Base-by-base conservation (phyloP, 2,329 filamentous ascomycete species). In the Neoarthrinium moseri region DNA sequence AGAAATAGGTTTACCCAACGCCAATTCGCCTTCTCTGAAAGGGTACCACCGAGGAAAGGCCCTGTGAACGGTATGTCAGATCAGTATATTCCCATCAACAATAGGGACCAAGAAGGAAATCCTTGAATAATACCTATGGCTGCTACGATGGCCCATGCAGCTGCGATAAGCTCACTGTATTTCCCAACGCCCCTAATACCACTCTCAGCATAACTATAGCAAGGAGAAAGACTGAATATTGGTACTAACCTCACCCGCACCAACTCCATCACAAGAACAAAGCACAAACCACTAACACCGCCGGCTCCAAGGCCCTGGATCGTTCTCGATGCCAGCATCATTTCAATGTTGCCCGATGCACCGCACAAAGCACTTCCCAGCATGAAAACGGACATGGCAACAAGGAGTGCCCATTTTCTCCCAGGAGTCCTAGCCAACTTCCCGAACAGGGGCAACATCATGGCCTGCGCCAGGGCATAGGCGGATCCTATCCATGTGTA, bases 401-500 rank as follows among this genome's bases (percentile, higher is more conserved):
- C n/a, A 10, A 43, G 27, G n/a, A 43, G 21, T 4, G 39, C 20
- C 29, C 29, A 43, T 23, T 43, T 43, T 20, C 27, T 30, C 11
- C 29, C 27, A 15, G 29, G 29, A 20, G 39, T 24, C 8, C 17
- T 20, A 7, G 22, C 39, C 5, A 43, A 24, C 17, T 43, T 26
- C 3, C 39, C 29, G n/a, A 43, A 43, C 12, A 43, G 27, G 7
- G 39, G 39, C 27, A 43, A 20, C 12, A 24, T 29, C 39, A 43
- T 43, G n/a, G 39, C 39, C 18, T 43, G 39, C 4, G 39, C 39
- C 17, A 43, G 18, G 6, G 39, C 18, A 29, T 43, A 43, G 15
- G 29, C 39, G 18, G 39, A 43, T 6, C 39, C 39, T 10, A 40
- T 26, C 37, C 37, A 40, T 6, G 37, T 40, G 21, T 43, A 43